These are phyloP conservation scores for Thelonectria rubi DNA, from an alignment of 2,329 filamentous ascomycete species.

Conservation along the genomic window DNA sequence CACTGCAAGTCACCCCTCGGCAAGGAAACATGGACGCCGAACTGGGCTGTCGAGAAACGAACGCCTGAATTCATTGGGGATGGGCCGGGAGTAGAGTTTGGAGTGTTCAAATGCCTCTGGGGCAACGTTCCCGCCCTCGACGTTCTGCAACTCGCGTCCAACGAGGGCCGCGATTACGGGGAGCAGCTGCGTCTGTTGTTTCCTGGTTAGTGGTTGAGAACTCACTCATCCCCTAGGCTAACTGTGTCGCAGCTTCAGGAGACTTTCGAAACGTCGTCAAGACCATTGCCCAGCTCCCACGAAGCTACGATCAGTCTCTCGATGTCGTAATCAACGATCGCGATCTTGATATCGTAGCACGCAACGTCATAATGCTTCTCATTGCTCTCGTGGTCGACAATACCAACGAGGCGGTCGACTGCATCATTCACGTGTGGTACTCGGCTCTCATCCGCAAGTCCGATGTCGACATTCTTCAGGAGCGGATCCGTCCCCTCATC, in stretches of 20 bases:
- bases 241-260: constrained; percentile 16
- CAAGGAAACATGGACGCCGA: neutral
- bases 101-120: constrained; percentile 10
- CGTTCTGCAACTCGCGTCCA: constrained; percentile 15
- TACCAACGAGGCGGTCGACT: neutral
- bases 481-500: constrained; percentile 7
- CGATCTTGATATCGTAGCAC: constrained; percentile 23
- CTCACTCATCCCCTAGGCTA: neutral
- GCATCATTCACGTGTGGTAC: constrained; percentile 29
- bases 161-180: constrained; percentile 11
- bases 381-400: neutral
- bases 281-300: constrained; percentile 15
- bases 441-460: constrained; percentile 15
- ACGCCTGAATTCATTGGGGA: neutral
- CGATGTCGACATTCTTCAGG: constrained; percentile 2
- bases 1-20: neutral
- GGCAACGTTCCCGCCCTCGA: constrained; percentile 25
- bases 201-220: constrained; percentile 4
- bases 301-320: neutral
- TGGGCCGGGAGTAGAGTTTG: neutral
- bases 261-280: constrained; percentile 22
- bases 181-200: constrained; percentile 16
- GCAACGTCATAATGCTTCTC: constrained; percentile 22
- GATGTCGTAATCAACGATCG: constrained; percentile 15
- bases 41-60: neutral